These are phyloP conservation scores for Syzygium aqueum DNA, from an alignment of 345 rosid genomes.

Conservation along the genomic window DNA sequence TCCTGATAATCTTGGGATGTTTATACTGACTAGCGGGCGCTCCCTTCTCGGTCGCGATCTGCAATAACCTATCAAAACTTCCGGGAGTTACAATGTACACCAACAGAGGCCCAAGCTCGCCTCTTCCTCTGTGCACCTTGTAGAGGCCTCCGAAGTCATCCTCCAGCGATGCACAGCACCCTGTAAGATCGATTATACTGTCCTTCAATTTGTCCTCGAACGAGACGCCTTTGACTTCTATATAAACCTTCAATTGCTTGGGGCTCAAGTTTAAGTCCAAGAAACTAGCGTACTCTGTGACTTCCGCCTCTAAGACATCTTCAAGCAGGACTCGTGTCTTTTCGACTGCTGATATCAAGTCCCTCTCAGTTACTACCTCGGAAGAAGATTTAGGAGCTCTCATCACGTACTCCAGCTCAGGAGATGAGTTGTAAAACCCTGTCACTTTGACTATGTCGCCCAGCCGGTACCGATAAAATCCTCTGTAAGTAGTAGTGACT, in stretches of 20 bases:
- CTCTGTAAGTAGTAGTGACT: constrained; percentile 34
- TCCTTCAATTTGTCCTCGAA: neutral
- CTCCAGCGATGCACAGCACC: constrained; percentile 23
- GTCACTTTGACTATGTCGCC: constrained; percentile 40
- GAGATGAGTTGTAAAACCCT: constrained; percentile 36
- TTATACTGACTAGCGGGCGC: constrained; percentile 43
- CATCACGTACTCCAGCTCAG: constrained; percentile 35
- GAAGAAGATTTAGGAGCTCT: constrained; percentile 30
- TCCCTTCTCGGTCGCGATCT: constrained; percentile 24
- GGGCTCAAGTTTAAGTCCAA: constrained; percentile 12
- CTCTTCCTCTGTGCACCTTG: constrained; percentile 26
- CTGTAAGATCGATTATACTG: constrained; percentile 6
- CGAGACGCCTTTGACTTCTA: constrained; percentile 10
- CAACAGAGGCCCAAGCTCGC: constrained; percentile 19
- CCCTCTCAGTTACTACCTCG: constrained; percentile 27
- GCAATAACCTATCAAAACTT: constrained; percentile 26
- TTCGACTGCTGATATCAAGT: constrained; percentile 30
- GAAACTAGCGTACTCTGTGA: constrained; percentile 25
- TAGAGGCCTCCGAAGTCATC: constrained; percentile 27
- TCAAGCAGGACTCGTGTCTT: constrained; percentile 16
- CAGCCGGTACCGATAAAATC: constrained; percentile 34
- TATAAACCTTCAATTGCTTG: constrained; percentile 19
- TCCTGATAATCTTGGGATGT: constrained; percentile 40
- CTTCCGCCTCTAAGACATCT: constrained; percentile 15
- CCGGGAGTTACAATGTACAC: constrained; percentile 25